These are phyloP conservation scores for Aphanoascus verrucosus DNA, from an alignment of 2,329 filamentous ascomycete species.

Conservation along the genomic window DNA sequence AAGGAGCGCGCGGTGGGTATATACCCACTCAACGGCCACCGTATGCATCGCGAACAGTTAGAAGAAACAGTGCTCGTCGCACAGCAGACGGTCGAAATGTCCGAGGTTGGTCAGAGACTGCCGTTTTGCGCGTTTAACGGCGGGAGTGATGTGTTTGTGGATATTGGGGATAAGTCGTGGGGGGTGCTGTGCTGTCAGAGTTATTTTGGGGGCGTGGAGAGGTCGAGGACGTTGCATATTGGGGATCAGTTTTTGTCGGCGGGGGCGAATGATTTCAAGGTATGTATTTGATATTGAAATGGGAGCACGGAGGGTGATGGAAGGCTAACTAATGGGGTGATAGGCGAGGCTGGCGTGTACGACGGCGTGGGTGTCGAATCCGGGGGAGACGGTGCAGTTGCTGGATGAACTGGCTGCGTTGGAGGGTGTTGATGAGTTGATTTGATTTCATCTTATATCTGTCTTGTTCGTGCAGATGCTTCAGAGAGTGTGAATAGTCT, in stretches of 20 bases:
- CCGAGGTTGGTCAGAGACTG: slow-evolving; percentile 54
- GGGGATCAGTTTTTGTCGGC: slow-evolving; percentile 93
- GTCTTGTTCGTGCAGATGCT: too few species aligned
- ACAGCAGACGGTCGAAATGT: slow-evolving; percentile 82
- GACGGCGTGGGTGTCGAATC: slow-evolving; percentile 93
- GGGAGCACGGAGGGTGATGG: not conserved
- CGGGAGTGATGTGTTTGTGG: slow-evolving; percentile 93
- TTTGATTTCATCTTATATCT: too few species aligned
- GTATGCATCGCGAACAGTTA: slow-evolving; percentile 74
- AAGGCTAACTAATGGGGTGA: not conserved
- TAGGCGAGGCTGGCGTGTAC: slow-evolving; percentile 75
- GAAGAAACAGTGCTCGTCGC: slow-evolving; percentile 94
- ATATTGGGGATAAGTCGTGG: slow-evolving; percentile 97
- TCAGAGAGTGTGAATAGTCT: not conserved
- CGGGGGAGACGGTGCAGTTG: slow-evolving; percentile 77
- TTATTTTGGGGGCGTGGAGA: slow-evolving; percentile 69
- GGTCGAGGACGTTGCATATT: slow-evolving; percentile 77
- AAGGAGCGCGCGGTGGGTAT: slow-evolving; percentile 83
- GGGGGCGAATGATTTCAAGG: slow-evolving; percentile 95
- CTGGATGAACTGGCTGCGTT: slow-evolving; percentile 67
- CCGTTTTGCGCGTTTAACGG: slow-evolving; percentile 98
- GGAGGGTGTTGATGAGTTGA: slow-evolving; percentile 16
- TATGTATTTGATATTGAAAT: slow-evolving; percentile 17
- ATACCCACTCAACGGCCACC: slow-evolving; percentile 52
- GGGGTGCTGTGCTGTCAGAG: slow-evolving; percentile 86